These are phyloP conservation scores for Liquidambar formosana DNA, from an alignment of 164 flowering plant genomes.

Conservation along the genomic window DNA sequence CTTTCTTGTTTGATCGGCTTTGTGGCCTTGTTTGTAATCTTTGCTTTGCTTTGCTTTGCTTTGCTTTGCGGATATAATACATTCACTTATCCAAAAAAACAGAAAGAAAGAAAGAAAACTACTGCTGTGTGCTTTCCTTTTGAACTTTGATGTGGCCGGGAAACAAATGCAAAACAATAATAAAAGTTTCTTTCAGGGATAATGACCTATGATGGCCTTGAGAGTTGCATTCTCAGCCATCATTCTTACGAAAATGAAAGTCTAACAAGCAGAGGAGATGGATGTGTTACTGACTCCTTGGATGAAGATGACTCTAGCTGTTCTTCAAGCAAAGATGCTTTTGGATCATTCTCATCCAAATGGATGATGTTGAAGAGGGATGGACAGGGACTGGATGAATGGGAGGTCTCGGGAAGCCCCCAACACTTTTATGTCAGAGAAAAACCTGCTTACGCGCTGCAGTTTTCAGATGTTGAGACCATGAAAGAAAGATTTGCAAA, in stretches of 20 bases:
- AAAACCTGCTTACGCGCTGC: constrained; percentile 33
- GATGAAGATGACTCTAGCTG: constrained; percentile 76
- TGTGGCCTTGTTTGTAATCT: no score
- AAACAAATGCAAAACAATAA: neutral
- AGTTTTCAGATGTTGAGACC: constrained; percentile 58
- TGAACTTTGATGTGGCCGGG: neutral
- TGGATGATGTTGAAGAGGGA: constrained; percentile 54
- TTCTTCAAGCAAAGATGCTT: constrained; percentile 82
- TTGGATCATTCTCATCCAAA: constrained; percentile 75
- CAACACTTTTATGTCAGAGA: constrained; percentile 37
- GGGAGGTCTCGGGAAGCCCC: constrained; percentile 52
- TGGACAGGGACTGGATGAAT: constrained; percentile 47
- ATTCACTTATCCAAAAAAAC: no score
- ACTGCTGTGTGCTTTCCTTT: neutral
- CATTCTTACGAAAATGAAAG: constrained; percentile 63
- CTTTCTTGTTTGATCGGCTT: no score
- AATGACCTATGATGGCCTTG: constrained; percentile 83
- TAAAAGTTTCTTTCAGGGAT: constrained; percentile 50
- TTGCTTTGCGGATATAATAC: no score
- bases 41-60: no score
- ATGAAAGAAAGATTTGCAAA: constrained; percentile 90
- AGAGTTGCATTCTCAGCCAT: constrained; percentile 68
- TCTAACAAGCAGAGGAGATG: constrained; percentile 67
- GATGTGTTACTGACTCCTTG: constrained; percentile 55
- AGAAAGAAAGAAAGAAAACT: neutral